Percentiles rank a stretch among this genome's conserved stretches.
These are phyloP conservation scores for Lentinula novae-zelandiae DNA, from an alignment of 1,284 basidiomycete species.

Conservation along the genomic window DNA sequence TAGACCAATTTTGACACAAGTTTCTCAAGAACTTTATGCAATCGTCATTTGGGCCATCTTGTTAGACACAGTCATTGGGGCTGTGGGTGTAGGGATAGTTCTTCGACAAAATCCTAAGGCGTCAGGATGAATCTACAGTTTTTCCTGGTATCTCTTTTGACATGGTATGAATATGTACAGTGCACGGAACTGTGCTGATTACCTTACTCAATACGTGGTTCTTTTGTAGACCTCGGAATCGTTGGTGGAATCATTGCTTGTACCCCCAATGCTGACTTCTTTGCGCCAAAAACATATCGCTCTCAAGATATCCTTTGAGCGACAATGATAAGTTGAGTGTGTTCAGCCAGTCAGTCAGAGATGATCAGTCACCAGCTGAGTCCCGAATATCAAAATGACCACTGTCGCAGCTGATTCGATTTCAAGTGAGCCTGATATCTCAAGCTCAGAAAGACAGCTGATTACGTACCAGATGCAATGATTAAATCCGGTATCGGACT, in stretches of 20 bases:
- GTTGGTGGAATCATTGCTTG: not conserved
- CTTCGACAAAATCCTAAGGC: constrained; percentile 13
- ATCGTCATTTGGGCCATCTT: constrained; percentile 39
- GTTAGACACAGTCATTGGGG: constrained; percentile 33
- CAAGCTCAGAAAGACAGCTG: not conserved
- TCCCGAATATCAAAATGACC: constrained; percentile 41
- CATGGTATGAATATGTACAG: not conserved
- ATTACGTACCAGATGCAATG: constrained; percentile 38
- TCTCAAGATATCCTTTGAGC: constrained; percentile 35
- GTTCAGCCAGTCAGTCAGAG: not conserved
- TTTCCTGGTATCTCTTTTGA: not conserved
- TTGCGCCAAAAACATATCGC: constrained; percentile 34
- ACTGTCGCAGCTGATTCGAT: constrained; percentile 33
- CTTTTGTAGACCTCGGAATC: not conserved
- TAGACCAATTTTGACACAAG: constrained; percentile 25
- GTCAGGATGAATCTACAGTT: not conserved
- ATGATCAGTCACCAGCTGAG: constrained; percentile 30
- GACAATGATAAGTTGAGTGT: not conserved
- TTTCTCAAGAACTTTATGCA: constrained; percentile 27
- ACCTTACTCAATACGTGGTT: not conserved
- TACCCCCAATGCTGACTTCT: not conserved
- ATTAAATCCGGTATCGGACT: constrained; percentile 42
- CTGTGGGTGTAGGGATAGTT: constrained; percentile 28
- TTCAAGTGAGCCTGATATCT: not conserved
- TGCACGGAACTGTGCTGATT: not conserved